These are phyloP conservation scores for Nadsonia starkeyi-henricii DNA, from an alignment of 1,139 yeast genomes.

Conservation along the genomic window DNA sequence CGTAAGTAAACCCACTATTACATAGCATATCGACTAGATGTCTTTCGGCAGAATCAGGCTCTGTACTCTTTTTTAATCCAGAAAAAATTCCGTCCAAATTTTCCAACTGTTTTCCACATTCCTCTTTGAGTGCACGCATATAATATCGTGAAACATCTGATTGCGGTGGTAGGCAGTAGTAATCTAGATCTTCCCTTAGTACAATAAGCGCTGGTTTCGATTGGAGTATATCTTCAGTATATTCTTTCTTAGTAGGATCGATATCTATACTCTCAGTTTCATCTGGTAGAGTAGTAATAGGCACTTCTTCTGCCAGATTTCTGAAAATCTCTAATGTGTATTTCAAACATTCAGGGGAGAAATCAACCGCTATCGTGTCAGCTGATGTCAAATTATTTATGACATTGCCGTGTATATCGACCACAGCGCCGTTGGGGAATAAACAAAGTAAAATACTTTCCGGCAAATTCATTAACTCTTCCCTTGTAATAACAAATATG, in stretches of 20 bases:
- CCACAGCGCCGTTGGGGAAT: slow-evolving; percentile 75
- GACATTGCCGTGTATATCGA: slow-evolving; percentile 55
- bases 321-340: slow-evolving; percentile 61
- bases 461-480: slow-evolving; percentile 81
- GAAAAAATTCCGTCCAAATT: slow-evolving; percentile 51
- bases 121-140: slow-evolving; percentile 51
- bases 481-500: slow-evolving; percentile 60
- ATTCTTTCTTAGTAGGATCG: slow-evolving; percentile 2
- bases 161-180: slow-evolving; percentile 70
- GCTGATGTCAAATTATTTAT: slow-evolving; percentile 9
- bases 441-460: slow-evolving; percentile 77
- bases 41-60: slow-evolving; percentile 83
- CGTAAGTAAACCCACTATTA: slow-evolving; percentile 63
- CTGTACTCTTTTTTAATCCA: slow-evolving; percentile 40
- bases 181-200: slow-evolving; percentile 85
- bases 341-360: slow-evolving; percentile 73
- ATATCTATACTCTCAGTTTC: slow-evolving; percentile 3
- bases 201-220: slow-evolving; percentile 87
- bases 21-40: slow-evolving; percentile 92
- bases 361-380: slow-evolving; percentile 31
- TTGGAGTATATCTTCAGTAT: slow-evolving; percentile 46
- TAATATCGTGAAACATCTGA: slow-evolving; percentile 16
- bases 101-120: slow-evolving; percentile 53
- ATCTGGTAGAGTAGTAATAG: slow-evolving; percentile 9
- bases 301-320: slow-evolving; percentile 25